These are phyloP conservation scores for Trichoderma gamsii DNA, from an alignment of 495 filamentous ascomycete species.

Conservation along the genomic window DNA sequence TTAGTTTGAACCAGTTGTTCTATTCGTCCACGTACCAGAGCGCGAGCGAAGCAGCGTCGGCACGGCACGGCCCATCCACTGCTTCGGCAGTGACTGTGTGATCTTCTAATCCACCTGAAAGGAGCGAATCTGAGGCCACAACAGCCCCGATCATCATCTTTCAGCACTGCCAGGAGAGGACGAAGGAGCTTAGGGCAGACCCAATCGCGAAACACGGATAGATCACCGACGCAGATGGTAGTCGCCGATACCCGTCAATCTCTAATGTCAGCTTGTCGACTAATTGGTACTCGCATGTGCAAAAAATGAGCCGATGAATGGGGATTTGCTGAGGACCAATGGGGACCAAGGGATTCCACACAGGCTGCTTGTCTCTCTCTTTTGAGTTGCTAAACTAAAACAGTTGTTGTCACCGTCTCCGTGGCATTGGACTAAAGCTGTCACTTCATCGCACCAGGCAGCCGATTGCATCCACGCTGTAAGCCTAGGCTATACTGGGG, in stretches of 20 bases:
- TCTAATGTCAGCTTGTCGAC: constrained; percentile 2
- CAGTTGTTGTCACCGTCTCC: not conserved
- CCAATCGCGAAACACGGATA: constrained; percentile 2
- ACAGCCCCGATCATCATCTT: not conserved
- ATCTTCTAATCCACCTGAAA: not conserved
- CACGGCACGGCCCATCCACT: constrained; percentile 4
- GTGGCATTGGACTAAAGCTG: not conserved
- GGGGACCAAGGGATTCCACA: not conserved
- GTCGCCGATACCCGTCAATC: constrained; percentile 1
- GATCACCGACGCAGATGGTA: not conserved
- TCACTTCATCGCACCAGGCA: not conserved
- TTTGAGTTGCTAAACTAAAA: not conserved
- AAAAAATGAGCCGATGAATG: not conserved
- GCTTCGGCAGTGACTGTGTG: not conserved
- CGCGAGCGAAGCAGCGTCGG: not conserved
- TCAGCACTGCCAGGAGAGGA: not conserved
- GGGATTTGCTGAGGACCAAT: not conserved
- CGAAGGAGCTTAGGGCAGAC: not conserved
- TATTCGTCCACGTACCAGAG: not conserved
- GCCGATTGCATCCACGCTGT: too few relatives aligned
- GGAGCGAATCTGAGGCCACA: not conserved
- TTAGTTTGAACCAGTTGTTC: not conserved
- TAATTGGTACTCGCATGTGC: not conserved
- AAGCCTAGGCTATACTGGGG: too few relatives aligned
- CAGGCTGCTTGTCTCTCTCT: not conserved